Base-by-base conservation (phyloP, 139 green algal genomes). In the Chlamydomonas schloesseri region DNA sequence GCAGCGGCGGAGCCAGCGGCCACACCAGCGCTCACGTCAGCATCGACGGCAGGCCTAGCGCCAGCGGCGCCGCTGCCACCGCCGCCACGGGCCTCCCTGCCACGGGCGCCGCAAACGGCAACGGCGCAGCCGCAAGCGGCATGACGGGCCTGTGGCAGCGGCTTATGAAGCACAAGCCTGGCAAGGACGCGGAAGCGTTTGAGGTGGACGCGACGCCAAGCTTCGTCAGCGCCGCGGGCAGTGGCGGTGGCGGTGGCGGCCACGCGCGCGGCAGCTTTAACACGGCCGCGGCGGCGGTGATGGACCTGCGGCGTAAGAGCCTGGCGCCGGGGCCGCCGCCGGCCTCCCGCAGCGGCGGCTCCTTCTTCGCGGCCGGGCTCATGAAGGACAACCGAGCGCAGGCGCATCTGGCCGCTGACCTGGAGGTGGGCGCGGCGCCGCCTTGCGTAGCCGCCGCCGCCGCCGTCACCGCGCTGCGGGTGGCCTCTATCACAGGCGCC, bases 401-500 rank as follows among this genome's bases (percentile, higher is more conserved):
- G 68, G 68, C 20, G 34, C 17, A 37, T 23, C 26, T 60, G 55
- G 24, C 36, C 23, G 9, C 29, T 0, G 64, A 74, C 6, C 20
- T 50, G 64, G 78, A 53, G 78, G n/a, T n/a, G 21, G 64, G 34
- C 37, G 33, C 37, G 3, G 68, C 33, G 15, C 34, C 24, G 13
- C 13, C 26, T 17, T 15, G 13, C 29, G 64, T 29, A 4, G n/a
- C 64, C 64, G 37, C n/a, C 21, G 60, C 72, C 14, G 20, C 72
- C 4, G 36, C 77, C 46, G 28, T 53, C 29, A 65, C 77, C 28
- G 64, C 62, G 9, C 55, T 84, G 64, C 77, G 79, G 24, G 24
- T 85, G 23, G 79, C 47, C 31, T 85, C 79, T 46, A 55, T 85
- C 26, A 76, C 79, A 3, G 78, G 60, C 42, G 42, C 8, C 42